Conservation (phyloP, 2,329 filamentous ascomycete genomes). For the Fusarium sp. region DNA sequence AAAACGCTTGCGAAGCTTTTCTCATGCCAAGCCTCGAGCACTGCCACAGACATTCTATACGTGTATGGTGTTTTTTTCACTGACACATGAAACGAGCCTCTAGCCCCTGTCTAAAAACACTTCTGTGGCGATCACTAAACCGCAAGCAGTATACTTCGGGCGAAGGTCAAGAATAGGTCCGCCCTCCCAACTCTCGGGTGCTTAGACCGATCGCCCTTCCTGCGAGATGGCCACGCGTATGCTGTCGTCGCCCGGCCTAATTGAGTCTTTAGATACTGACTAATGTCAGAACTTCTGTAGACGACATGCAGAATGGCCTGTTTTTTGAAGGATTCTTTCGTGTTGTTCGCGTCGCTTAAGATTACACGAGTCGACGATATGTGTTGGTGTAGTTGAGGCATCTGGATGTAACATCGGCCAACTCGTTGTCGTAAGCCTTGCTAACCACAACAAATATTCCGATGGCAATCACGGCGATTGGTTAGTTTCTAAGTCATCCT, state of each 20-base stretch:
- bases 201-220: conserved; percentile 25
- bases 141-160: conserved; percentile 26
- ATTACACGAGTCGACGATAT: background rate
- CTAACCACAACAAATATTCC: background rate
- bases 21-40: conserved; percentile 36
- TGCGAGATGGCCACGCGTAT: conserved; percentile 38
- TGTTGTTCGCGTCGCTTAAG: conserved; percentile 2
- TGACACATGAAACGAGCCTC: conserved; percentile 29
- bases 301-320: conserved; percentile 4
- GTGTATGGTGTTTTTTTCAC: conserved; percentile 1
- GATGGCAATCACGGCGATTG: background rate
- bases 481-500: background rate
- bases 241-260: conserved; percentile 36
- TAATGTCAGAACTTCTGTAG: conserved; percentile 20
- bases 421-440: background rate
- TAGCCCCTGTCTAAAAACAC: conserved; percentile 25
- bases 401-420: background rate
- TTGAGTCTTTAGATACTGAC: background rate
- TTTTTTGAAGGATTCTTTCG: conserved; percentile 8
- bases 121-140: conserved; percentile 39
- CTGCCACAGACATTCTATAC: conserved; percentile 33
- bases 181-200: background rate
- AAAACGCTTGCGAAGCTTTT: conserved; percentile 31
- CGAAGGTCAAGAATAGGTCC: conserved; percentile 34
- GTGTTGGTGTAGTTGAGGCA: background rate